Base-by-base conservation (phyloP, 2,329 filamentous ascomycete genomes). In the Tolypocladium cylindrosporum region DNA sequence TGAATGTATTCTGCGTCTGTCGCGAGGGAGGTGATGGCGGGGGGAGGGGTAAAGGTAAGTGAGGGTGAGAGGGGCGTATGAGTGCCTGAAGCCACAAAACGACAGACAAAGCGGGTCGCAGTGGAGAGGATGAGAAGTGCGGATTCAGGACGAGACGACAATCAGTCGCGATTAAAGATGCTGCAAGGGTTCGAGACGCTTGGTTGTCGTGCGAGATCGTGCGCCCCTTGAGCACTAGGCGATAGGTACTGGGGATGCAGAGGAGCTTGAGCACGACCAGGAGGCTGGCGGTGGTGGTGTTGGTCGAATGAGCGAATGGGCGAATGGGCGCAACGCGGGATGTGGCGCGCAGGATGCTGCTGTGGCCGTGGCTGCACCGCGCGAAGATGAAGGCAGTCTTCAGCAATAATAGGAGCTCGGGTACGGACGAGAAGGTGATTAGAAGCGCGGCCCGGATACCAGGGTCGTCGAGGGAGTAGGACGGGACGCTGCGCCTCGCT, bases 91-190 rank as follows among this genome's bases (percentile, higher is more conserved):
- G 56, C 24, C 34, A 57, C 31, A 27, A 16, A 48, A 21, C 36
- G 31, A 50, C 41, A 31, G 54, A 36, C 36, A 45, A 54, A 54
- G 55, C 55, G 55, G 55, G 55, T 57, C 55, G 24, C 55, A 24
- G 55, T 57, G 55, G 55, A 43, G 55, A 27, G 37, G 45, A 51
- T 24, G 55, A 51, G 43, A 52, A 57, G 27, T 55, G 54, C 24
- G 40, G 54, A 48, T 21, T 34, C 40, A 34, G 41, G 31, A 36
- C 31, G 54, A 48, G 40, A 39, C n/a, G 54, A 37, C 48, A 21
- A 52, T 52, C 48, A 13, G 48, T 21, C 31, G 48, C 27, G 19
- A 37, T 11, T 36, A 8, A 13, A 45, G 31, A 55, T 19, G 37
- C 37, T 19, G 37, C 52, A 21, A 21, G 48, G 48, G 10, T 21